Conservation (phyloP, 2,329 filamentous ascomycete species). For the Penicillium psychrosexuale region DNA sequence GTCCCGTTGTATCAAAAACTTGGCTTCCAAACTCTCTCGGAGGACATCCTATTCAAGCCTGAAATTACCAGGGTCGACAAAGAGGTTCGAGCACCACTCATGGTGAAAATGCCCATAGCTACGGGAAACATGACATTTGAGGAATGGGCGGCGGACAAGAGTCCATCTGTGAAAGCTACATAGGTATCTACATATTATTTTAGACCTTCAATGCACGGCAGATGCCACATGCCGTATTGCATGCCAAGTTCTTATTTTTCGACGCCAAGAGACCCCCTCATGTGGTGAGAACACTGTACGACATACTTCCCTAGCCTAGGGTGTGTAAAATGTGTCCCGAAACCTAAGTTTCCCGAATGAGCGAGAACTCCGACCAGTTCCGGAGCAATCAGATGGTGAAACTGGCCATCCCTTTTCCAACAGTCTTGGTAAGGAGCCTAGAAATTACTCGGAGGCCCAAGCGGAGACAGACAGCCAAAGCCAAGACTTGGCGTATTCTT, state of each 20-base stretch:
- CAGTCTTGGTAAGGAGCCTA: neutral
- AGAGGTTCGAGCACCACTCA: slow-evolving; percentile 43
- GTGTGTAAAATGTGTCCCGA: neutral
- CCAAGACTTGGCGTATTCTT: slow-evolving; percentile 1
- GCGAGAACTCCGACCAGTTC: neutral
- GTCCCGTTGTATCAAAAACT: slow-evolving; percentile 47
- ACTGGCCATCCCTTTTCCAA: neutral
- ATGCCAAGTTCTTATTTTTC: neutral
- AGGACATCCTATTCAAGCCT: slow-evolving; percentile 42
- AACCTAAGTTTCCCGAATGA: neutral
- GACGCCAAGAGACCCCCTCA: neutral
- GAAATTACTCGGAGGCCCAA: neutral
- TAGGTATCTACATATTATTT: neutral
- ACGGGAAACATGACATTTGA: neutral
- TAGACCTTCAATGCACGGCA: neutral
- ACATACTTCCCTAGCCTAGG: neutral
- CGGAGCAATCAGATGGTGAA: neutral
- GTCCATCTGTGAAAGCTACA: neutral
- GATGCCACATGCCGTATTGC: neutral
- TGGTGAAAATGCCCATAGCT: slow-evolving; percentile 42
- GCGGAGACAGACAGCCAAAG: neutral
- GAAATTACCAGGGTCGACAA: slow-evolving; percentile 21
- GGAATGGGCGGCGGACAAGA: slow-evolving; percentile 1
- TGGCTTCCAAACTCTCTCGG: slow-evolving; percentile 39
- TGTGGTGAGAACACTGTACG: neutral